phyloP scores from a whole-genome alignment of 495 filamentous ascomycete genomes.

The Lasiosphaeria ovina region DNA sequence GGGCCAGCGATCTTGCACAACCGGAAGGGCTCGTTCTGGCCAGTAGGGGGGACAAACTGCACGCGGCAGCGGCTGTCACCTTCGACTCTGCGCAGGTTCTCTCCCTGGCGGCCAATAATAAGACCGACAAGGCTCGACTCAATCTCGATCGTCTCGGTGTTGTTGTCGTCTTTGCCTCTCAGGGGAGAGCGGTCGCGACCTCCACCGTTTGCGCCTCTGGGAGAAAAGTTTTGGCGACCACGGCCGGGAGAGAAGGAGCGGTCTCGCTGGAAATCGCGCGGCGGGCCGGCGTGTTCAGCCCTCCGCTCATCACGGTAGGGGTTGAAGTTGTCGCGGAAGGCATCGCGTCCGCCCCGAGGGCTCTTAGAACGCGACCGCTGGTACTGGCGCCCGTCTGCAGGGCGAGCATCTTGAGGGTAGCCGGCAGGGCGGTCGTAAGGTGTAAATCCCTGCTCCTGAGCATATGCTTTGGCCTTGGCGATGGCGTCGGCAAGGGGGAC shows the following conservation, averaged over 20 bases:
- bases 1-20: slow-evolving; percentile 76
- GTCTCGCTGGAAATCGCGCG: slow-evolving; percentile 58
- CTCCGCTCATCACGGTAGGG: slow-evolving; percentile 77
- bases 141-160: slow-evolving; percentile 69
- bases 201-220: slow-evolving; percentile 36
- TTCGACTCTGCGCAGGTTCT: slow-evolving; percentile 77
- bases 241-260: slow-evolving; percentile 60
- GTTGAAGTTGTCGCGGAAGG: slow-evolving; percentile 68
- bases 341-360: slow-evolving; percentile 53
- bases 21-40: slow-evolving; percentile 63
- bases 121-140: slow-evolving; percentile 76
- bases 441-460: slow-evolving; percentile 65
- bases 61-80: slow-evolving; percentile 70
- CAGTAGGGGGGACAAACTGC: slow-evolving; percentile 73
- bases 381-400: slow-evolving; percentile 48
- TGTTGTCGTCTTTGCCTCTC: slow-evolving; percentile 56
- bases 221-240: slow-evolving; percentile 51
- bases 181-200: slow-evolving; percentile 56
- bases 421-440: slow-evolving; percentile 47
- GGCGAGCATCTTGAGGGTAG: slow-evolving; percentile 43
- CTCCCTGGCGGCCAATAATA: slow-evolving; percentile 80
- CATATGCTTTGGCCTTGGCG: slow-evolving; percentile 67
- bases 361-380: slow-evolving; percentile 68
- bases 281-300: slow-evolving; percentile 28
- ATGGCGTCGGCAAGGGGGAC: slow-evolving; percentile 72